Evolutionary conservation across 164 flowering plant species (phyloP), one percentile per base, ranked within the genome.

Genomic region (Umbellularia californica): DNA sequence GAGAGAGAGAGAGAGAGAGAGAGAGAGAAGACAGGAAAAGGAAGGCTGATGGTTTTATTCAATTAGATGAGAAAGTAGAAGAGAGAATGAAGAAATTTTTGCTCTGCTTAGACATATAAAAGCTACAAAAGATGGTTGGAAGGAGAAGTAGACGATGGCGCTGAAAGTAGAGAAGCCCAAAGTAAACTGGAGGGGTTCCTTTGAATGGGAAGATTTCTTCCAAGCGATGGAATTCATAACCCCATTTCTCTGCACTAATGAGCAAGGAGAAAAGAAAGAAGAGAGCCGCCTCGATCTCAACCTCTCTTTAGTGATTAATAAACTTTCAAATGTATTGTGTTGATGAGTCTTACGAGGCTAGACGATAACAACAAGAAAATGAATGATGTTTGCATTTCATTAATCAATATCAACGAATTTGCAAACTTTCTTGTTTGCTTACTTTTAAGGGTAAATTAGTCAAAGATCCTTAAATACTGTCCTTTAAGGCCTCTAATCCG

Each of bases 151-250:
- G 1, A 9, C 13, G 35, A 30, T 30, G 6, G 4, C 35, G 35
- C 35, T 3, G 25, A 63, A 22, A n/a, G 13, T n/a, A 63, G 14
- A 23, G 9, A 23, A 63, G 58, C 19, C 58, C 13, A 24, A 63
- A 24, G 66, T n/a, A 24, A 24, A 12, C 22, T 63, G 66, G 66
- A 24, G 24, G 13, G 24, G 13, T n/a, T 63, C 66, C 12, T 24
- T 63, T 63, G 66, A 63, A 24, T 63, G 66, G 66, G 28, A 63
- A 63, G 66, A 23, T 24, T 63, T 63, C 66, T n/a, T 12, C 13
- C 66, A n/a, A n/a, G 22, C 2, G 66, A 63, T 13, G n/a, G 66
- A 63, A 24, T n/a, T 2, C 25, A 63, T 6, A 63, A 11, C 25
- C 7, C 27, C 25, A 63, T 13, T 10, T 63, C n/a, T 63, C 25